phyloP scores from a whole-genome alignment of 805 yeast species.

The Ogataea minuta region DNA sequence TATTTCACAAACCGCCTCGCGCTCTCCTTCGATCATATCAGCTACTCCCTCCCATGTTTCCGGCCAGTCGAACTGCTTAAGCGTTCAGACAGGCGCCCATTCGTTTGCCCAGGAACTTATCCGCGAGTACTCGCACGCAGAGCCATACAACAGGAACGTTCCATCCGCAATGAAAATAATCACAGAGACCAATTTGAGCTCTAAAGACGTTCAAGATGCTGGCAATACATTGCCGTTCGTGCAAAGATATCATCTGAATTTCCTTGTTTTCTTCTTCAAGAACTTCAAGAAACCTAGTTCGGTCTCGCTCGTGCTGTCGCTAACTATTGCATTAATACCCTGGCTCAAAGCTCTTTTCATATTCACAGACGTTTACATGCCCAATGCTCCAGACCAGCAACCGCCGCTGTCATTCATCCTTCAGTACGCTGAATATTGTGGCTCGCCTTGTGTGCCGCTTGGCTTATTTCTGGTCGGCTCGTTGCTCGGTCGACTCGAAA shows the following conservation, averaged over 20 bases:
- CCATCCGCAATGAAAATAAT: slow-evolving; percentile 31
- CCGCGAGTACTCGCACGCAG: slow-evolving; percentile 35
- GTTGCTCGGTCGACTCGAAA: slow-evolving; percentile 48
- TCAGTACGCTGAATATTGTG: slow-evolving; percentile 48
- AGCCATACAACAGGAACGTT: slow-evolving; percentile 32
- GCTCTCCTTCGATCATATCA: slow-evolving; percentile 8
- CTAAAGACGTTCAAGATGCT: slow-evolving; percentile 25
- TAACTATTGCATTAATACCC: slow-evolving; percentile 53
- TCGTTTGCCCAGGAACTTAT: slow-evolving; percentile 32
- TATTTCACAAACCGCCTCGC: slow-evolving; percentile 3
- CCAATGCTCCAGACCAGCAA: slow-evolving; percentile 45
- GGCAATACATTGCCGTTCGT: slow-evolving; percentile 28
- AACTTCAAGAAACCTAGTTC: slow-evolving; percentile 52
- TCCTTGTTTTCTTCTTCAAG: slow-evolving; percentile 36
- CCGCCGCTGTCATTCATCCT: slow-evolving; percentile 56
- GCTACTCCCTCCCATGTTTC: slow-evolving; percentile 4
- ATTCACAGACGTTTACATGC: slow-evolving; percentile 28
- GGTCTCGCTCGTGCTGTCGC: slow-evolving; percentile 42
- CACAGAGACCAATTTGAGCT: slow-evolving; percentile 34
- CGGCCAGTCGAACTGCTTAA: slow-evolving; percentile 1
- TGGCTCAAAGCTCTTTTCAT: slow-evolving; percentile 50
- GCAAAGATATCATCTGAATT: slow-evolving; percentile 30
- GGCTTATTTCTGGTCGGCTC: slow-evolving; percentile 55
- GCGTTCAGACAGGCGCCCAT: slow-evolving; percentile 13
- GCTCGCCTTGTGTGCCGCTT: slow-evolving; percentile 53